Conservation (phyloP, 1,139 yeast species). For the Pichia norvegensis region DNA sequence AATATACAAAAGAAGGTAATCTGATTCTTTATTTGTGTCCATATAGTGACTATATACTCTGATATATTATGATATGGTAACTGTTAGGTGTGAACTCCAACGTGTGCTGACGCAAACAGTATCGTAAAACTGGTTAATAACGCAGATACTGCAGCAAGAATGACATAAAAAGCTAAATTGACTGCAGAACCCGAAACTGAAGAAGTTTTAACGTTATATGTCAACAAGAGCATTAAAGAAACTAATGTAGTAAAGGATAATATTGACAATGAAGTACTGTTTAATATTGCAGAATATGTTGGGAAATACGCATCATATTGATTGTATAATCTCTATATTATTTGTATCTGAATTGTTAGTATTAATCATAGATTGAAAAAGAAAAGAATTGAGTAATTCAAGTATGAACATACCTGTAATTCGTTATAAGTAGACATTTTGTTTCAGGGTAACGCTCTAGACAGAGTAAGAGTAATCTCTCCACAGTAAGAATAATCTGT, state of each 20-base stretch:
- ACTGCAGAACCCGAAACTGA: not conserved
- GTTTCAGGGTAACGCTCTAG: too few relatives aligned
- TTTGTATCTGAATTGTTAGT: constrained; percentile 2
- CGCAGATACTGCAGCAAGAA: constrained; percentile 18
- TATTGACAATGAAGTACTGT: not conserved
- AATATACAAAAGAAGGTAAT: not conserved
- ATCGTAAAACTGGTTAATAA: constrained; percentile 24
- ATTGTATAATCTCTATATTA: constrained; percentile 3
- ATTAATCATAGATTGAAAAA: not conserved
- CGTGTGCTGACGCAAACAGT: constrained; percentile 23
- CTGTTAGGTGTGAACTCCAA: constrained; percentile 28
- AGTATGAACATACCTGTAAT: constrained; percentile 6
- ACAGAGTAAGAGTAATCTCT: too few relatives aligned
- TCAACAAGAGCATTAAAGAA: constrained; percentile 6
- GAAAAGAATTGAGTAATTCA: not conserved
- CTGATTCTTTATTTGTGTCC: too few relatives aligned
- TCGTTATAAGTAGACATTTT: constrained; percentile 5
- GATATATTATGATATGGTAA: too few relatives aligned
- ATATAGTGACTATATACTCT: too few relatives aligned
- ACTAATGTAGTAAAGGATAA: constrained; percentile 4
- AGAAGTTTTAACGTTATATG: constrained; percentile 7
- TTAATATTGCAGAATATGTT: constrained; percentile 1
- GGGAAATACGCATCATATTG: constrained; percentile 3
- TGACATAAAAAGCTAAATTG: constrained; percentile 12
- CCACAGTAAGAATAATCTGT: too few relatives aligned